Evolutionary conservation across 192 early-diverging fungal genomes (phyloP), one percentile per base, ranked within the genome.

Genomic region (Backusella luteola): DNA sequence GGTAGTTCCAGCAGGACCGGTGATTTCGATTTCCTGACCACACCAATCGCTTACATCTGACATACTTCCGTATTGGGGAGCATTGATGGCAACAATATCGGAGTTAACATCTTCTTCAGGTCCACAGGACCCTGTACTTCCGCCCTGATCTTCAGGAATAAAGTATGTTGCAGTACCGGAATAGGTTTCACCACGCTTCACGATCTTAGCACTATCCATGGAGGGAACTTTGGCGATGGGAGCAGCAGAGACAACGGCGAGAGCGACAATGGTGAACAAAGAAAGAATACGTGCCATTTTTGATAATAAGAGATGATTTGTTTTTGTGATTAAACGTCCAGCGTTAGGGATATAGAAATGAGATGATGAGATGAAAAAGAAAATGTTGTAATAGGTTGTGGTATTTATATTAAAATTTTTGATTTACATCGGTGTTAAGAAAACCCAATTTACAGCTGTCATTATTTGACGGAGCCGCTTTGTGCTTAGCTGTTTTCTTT

Each of bases 1-100:
- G 17, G 83, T 84, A 29, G 84, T 73, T 72, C 80, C 42, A 21
- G 86, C 87, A 49, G 84, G 80, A 15, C 80, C 66, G 2, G 29
- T 76, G 49, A 80, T 76, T 6, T 32, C 12, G 23, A 80, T 67
- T 35, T 63, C 41, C 70, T 72, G 76, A 19, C 79, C 79, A 66
- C 79, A 80, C 36, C 66, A 69, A 35, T 76, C 69, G 71, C 79
- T 80, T 38, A 67, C 67, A 4, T 26, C 59, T 41, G 35, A 59
- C 71, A 73, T 67, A 59, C 67, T 73, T 21, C 79, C 79, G 34
- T 80, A 80, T 11, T 80, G 79, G 6, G n/a, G 11, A 0, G 34
- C 15, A 52, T 80, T 80, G 46, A 80, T 42, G 38, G 79, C 79
- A 42, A 76, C 79, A 44, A 80, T n/a, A 26, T 67, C n/a, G 67